Evolutionary conservation across 176 grass and related monocot genomes (phyloP), one percentile per base, ranked within the genome.

Genomic region (Raddia distichophylla): DNA sequence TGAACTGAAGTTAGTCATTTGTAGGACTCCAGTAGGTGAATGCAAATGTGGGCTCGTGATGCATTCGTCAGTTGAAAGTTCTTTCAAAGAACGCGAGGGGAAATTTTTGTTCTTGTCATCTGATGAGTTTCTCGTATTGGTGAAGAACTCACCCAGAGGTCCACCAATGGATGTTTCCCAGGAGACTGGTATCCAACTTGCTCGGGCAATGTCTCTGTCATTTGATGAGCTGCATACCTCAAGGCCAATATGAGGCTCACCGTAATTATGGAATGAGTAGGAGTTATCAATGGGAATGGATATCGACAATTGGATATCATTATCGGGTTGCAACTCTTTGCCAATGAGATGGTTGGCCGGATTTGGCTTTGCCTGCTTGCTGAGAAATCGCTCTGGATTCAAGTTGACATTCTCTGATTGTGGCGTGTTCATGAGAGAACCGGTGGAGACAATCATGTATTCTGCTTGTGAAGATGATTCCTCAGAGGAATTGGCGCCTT

Each of bases 141-240:
- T 75, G 42, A 86, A 79, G 77, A 47, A 78, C 77, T 86, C 85
- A 5, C 85, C 85, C 3, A 86, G 77, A 69, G 85, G 85, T 27
- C 85, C 85, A 76, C 54, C 85, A n/a, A 69, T 67, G 61, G 77
- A 86, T 22, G 78, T 20, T 72, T 60, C 85, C 85, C 85, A 86
- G 17, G 77, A 81, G 40, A 27, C 59, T 16, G 77, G 77, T 51
- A 86, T 18, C 77, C 77, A 86, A 45, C 52, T 86, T 50, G 78
- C 62, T 60, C 58, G 69, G 2, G 12, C 7, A 22, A 0, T 9
- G 53, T 45, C 60, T 51, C 49, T 53, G 5, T 60, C 52, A 11
- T 17, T 81, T 48, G 64, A 64, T 51, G 71, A 40, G 37, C 49
- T 37, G 15, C 50, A 14, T 40, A 55, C 50, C 22, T 3, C 71